A percentile compares a stretch with the other conserved stretches of the same genome.
phyloP scores from a whole-genome alignment of 306 rosid genomes.

The Sphenostylis stenocarpa region DNA sequence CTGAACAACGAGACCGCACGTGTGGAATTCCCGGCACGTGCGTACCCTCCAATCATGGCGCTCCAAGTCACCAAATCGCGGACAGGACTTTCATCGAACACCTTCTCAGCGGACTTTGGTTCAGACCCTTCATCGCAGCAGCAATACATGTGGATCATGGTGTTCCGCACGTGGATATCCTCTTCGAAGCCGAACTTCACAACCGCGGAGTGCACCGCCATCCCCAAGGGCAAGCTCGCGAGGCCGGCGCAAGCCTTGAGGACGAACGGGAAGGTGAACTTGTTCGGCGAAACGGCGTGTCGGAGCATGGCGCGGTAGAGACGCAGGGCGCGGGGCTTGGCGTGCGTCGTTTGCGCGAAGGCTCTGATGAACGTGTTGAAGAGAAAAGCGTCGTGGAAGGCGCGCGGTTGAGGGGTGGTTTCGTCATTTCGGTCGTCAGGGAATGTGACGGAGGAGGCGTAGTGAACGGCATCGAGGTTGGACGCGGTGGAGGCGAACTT shows the following conservation, averaged over 20 bases:
- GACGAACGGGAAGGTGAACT: conserved; percentile 83
- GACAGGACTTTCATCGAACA: conserved; percentile 71
- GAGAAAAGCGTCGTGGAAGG: conserved; percentile 63
- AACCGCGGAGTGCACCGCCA: conserved; percentile 61
- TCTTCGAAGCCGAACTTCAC: conserved; percentile 69
- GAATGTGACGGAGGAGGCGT: conserved; percentile 67
- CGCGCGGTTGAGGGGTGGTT: conserved; percentile 24
- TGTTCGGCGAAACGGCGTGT: conserved; percentile 66
- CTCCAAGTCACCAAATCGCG: conserved; percentile 82
- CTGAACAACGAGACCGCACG: conserved; percentile 66
- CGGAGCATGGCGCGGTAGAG: conserved; percentile 51
- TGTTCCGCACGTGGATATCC: conserved; percentile 71
- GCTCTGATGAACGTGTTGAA: conserved; percentile 79
- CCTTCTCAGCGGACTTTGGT: conserved; percentile 46
- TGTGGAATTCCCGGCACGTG: conserved; percentile 54
- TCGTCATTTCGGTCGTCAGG: not conserved
- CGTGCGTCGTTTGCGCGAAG: conserved; percentile 57
- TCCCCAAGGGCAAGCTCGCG: conserved; percentile 52
- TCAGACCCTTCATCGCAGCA: conserved; percentile 49
- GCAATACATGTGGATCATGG: conserved; percentile 86
- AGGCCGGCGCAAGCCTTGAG: conserved; percentile 88
- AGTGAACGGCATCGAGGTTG: conserved; percentile 46
- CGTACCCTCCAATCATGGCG: conserved; percentile 88
- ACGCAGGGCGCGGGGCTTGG: conserved; percentile 45
- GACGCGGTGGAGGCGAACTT: conserved; percentile 77